Evolutionary conservation across 2,329 filamentous ascomycete species (phyloP).

Genomic region (Pseudogymnoascus sp.): DNA sequence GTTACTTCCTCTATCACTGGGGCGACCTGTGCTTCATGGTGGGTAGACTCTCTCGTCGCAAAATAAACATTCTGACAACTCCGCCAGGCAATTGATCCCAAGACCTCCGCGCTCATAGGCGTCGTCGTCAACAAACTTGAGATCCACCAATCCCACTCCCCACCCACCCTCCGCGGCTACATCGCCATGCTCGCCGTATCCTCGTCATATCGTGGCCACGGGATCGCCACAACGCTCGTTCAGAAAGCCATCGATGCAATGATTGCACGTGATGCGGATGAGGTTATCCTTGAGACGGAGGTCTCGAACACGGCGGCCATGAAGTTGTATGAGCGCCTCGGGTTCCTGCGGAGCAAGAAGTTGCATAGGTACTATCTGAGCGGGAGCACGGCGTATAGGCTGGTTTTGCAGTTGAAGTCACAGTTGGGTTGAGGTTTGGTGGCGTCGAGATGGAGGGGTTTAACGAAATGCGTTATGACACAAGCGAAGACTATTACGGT

Average conservation of each 20-base stretch:
- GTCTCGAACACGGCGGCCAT: constrained; percentile 86
- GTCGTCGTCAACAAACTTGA: constrained; percentile 95
- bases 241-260: constrained; percentile 86
- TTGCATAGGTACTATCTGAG: constrained; percentile 95
- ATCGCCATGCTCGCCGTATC: constrained; percentile 98
- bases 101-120: constrained; percentile 64
- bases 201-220: constrained; percentile 70
- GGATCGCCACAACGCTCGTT: constrained; percentile 86
- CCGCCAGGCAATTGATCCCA: constrained; percentile 51
- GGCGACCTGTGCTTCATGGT: constrained; percentile 96
- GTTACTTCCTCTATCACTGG: constrained; percentile 98
- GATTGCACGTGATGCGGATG: constrained; percentile 75
- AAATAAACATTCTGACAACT: constrained; percentile 12
- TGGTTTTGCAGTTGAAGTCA: constrained; percentile 56
- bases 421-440: background rate
- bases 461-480: constrained; percentile 4
- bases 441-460: background rate
- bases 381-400: constrained; percentile 85
- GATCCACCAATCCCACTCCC: constrained; percentile 74
- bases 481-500: background rate
- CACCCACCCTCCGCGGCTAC: constrained; percentile 72
- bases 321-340: constrained; percentile 85
- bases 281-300: constrained; percentile 94
- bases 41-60: constrained; percentile 17
- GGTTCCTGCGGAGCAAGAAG: constrained; percentile 87